phyloP scores from a whole-genome alignment of 208 protist species.

The Trypanosoma theileri region DNA sequence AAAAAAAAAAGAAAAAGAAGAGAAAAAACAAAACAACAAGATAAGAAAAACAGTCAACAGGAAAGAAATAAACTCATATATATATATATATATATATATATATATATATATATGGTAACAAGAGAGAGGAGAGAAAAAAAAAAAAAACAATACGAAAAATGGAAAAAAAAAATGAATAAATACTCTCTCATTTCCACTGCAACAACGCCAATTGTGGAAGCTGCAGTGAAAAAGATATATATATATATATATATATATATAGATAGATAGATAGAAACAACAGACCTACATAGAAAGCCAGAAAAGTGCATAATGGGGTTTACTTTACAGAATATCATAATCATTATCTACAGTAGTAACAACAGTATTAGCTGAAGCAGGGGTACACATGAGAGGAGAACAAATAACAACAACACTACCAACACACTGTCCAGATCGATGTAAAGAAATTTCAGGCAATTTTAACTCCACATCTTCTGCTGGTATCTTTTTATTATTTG shows the following conservation, averaged over 20 bases:
- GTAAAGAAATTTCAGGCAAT: conserved; percentile 6
- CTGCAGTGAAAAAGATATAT: too few species aligned
- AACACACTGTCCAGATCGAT: conserved; percentile 12
- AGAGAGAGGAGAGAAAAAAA: not conserved
- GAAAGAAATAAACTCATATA: too few species aligned
- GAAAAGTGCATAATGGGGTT: not conserved
- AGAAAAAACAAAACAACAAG: too few species aligned
- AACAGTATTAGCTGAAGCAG: not conserved
- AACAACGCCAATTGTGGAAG: too few species aligned
- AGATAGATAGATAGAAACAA: too few species aligned
- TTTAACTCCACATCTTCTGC: conserved; percentile 17
- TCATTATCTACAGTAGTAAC: not conserved
- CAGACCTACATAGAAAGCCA: not conserved
- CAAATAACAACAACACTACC: not conserved
- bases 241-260: too few species aligned
- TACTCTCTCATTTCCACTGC: too few species aligned
- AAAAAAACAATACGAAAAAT: too few species aligned
- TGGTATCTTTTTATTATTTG: not conserved
- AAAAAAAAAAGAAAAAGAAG: too few species aligned
- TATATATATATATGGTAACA: not conserved
- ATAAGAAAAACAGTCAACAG: too few species aligned
- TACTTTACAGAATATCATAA: not conserved
- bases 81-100: too few species aligned
- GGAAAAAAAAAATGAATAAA: too few species aligned
- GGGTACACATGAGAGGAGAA: conserved; percentile 15